Percentiles rank a stretch among this genome's conserved stretches.
These are phyloP conservation scores for Saccharata proteae DNA, from an alignment of 2,329 filamentous ascomycete species.

Conservation along the genomic window DNA sequence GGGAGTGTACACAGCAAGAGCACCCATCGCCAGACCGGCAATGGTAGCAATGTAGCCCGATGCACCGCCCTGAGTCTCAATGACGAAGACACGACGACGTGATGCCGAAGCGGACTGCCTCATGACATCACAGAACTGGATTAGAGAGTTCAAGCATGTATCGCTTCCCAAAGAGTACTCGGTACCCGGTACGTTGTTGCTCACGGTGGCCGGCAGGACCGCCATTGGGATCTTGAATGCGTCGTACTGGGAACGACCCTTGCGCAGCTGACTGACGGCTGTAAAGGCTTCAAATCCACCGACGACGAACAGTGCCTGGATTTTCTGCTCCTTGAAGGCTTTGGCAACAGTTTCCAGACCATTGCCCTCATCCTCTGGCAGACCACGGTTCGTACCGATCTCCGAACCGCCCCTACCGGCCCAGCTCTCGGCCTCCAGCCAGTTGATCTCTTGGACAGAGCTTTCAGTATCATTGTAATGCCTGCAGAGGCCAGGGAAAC, in stretches of 20 bases:
- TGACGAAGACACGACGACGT: constrained; percentile 86
- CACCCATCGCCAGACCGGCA: constrained; percentile 82
- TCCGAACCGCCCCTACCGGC: constrained; percentile 94
- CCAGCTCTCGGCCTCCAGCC: constrained; percentile 93
- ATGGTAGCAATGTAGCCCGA: constrained; percentile 90
- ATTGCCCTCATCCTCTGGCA: constrained; percentile 61
- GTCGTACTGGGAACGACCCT: constrained; percentile 65
- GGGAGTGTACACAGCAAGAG: constrained; percentile 87
- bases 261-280: constrained; percentile 73
- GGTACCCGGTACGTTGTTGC: constrained; percentile 95
- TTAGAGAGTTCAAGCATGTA: constrained; percentile 89
- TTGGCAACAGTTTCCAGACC: constrained; percentile 63
- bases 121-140: constrained; percentile 93
- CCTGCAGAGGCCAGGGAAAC: constrained; percentile 84
- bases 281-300: constrained; percentile 97
- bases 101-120: constrained; percentile 93
- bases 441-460: constrained; percentile 73
- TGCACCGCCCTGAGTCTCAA: constrained; percentile 91
- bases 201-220: constrained; percentile 89
- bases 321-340: constrained; percentile 74
- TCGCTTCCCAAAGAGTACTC: constrained; percentile 96
- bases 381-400: constrained; percentile 91
- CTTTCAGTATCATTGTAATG: constrained; percentile 75
- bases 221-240: constrained; percentile 87
- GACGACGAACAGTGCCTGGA: constrained; percentile 83